Base-by-base conservation (phyloP, 2,329 filamentous ascomycete genomes). In the Lasiodiplodia hormozganensis region DNA sequence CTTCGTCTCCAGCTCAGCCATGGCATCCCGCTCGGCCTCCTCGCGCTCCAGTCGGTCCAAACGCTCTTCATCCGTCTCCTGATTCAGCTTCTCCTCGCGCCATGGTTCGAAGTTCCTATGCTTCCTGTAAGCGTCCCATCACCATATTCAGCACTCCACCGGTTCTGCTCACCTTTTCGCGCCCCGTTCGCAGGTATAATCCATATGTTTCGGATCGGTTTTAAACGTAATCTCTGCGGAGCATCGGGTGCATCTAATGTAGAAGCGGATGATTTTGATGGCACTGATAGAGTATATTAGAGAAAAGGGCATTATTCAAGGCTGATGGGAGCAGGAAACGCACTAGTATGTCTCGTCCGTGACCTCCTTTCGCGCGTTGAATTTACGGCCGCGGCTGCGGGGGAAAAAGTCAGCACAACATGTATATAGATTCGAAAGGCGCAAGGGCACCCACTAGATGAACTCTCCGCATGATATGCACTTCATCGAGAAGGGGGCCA, bases 1-100 rank as follows among this genome's bases (percentile, higher is more conserved):
- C 83, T 98, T 98, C 71, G 92, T 90, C 82, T 99, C 96, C 57
- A 99, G 82, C 77, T 97, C 94, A 68, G 92, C 92, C 96, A 99
- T 99, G 25, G 93, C 93, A 79, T 97, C 94, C 72, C 89, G 86
- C 79, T 97, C 93, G 69, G 90, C 87, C 72, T 89, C 91, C 76
- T 96, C 92, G 51, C 85, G 81, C 82, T 97, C 94, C 5, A 98
- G 81, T 31, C 96, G 85, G 78, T 97, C 93, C 7, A 98, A 83
- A 52, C 92, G 85, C 82, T 97, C 89, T 77, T 98, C 93, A 72
- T 96, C 92, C 2, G 92, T 95, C 82, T 97, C 95, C 72, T 93
- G 86, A 16, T 82, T 84, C 16, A 86, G 82, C 69, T 89, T 87
- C 28, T 87, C 85, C 62, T 90, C 85, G 28, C 93, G 85, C 96